phyloP scores from a whole-genome alignment of 1,139 yeast genomes.

The Saccharomycopsis hybrid region DNA sequence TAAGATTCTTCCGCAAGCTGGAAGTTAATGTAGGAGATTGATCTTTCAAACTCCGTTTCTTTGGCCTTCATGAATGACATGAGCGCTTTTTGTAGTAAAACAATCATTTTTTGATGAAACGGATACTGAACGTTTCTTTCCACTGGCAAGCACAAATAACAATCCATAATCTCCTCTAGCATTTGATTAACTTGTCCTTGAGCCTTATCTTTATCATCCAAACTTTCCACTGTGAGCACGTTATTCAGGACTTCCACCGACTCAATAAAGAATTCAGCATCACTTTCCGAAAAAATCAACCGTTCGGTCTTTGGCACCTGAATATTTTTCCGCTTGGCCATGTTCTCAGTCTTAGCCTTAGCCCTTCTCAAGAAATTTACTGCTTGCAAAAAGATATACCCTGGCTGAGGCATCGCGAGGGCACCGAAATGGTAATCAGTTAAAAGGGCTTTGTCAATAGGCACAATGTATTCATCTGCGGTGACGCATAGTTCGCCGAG shows the following conservation, averaged over 20 bases:
- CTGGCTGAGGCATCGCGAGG: slow-evolving; percentile 39
- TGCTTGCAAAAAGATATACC: slow-evolving; percentile 39
- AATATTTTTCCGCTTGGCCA: background rate
- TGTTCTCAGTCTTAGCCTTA: background rate
- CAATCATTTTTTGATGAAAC: slow-evolving; percentile 31
- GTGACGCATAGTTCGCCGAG: slow-evolving; percentile 48
- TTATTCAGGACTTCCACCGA: slow-evolving; percentile 12
- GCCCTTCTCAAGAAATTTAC: slow-evolving; percentile 28
- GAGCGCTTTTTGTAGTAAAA: slow-evolving; percentile 14
- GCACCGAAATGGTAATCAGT: slow-evolving; percentile 27
- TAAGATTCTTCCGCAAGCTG: slow-evolving; percentile 44
- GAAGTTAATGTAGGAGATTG: slow-evolving; percentile 39
- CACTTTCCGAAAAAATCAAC: slow-evolving; percentile 3
- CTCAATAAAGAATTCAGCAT: background rate
- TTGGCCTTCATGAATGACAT: slow-evolving; percentile 15
- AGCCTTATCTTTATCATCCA: too few relatives aligned
- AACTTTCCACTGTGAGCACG: background rate
- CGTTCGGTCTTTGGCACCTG: background rate
- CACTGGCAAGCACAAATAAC: slow-evolving; percentile 10
- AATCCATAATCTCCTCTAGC: slow-evolving; percentile 14
- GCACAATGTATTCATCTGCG: slow-evolving; percentile 31
- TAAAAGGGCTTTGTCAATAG: slow-evolving; percentile 32
- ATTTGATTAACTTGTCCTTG: too few relatives aligned
- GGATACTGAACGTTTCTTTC: slow-evolving; percentile 11
- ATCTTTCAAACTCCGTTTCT: slow-evolving; percentile 27